Conservation (phyloP, 768 basidiomycete genomes). For the Arthromyces matolae region DNA sequence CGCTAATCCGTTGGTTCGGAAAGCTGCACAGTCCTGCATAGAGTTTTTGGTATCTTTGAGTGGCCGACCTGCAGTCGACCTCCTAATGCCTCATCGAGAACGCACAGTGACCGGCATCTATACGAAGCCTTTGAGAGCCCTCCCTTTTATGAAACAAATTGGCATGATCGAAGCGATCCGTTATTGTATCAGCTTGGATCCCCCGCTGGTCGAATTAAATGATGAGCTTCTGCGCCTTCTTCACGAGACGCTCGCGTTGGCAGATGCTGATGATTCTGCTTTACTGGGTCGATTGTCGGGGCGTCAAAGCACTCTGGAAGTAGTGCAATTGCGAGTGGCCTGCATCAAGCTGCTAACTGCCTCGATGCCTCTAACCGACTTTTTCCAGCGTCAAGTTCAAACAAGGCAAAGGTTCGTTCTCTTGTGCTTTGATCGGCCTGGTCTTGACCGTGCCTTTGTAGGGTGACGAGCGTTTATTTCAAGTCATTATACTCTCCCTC, state of each 20-base stretch:
- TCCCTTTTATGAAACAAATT: constrained; percentile 93
- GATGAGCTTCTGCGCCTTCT: constrained; percentile 89
- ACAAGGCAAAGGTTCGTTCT: constrained; percentile 74
- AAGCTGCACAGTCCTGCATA: constrained; percentile 80
- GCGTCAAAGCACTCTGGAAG: constrained; percentile 75
- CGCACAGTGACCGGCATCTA: constrained; percentile 87
- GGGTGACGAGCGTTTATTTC: constrained; percentile 95
- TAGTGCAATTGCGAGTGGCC: constrained; percentile 87
- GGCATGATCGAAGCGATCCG: constrained; percentile 97
- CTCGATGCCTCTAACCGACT: constrained; percentile 92
- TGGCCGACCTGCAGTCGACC: constrained; percentile 65
- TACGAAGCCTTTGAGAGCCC: constrained; percentile 92
- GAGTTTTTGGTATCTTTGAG: constrained; percentile 72
- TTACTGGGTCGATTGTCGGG: constrained; percentile 70
- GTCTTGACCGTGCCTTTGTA: constrained; percentile 26
- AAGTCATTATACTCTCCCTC: constrained; percentile 94
- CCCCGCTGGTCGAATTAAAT: constrained; percentile 86
- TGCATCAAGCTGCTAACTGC: constrained; percentile 92
- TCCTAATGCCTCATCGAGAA: constrained; percentile 83
- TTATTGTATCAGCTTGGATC: constrained; percentile 85
- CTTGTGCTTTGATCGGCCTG: not conserved
- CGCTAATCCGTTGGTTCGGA: constrained; percentile 79
- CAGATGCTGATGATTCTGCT: constrained; percentile 91
- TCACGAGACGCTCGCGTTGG: constrained; percentile 90
- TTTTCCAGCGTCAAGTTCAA: constrained; percentile 79